phyloP scores from a whole-genome alignment of 495 filamentous ascomycete genomes.

The Podospora bellae-mahoneyi region DNA sequence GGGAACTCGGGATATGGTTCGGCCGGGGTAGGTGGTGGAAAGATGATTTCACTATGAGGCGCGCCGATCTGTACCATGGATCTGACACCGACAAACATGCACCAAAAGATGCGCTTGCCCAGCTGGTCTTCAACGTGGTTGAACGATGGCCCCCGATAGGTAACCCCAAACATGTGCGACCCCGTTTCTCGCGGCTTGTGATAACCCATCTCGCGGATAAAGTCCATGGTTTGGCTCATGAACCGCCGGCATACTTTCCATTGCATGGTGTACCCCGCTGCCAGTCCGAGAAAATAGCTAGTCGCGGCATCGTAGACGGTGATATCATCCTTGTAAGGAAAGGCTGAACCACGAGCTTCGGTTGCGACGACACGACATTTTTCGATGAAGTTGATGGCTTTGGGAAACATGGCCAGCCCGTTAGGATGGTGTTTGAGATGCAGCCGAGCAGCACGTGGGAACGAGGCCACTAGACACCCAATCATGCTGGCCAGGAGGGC shows the following conservation, averaged over 20 bases:
- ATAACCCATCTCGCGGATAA: conserved; percentile 63
- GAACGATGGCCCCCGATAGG: conserved; percentile 39
- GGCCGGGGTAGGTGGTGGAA: conserved; percentile 67
- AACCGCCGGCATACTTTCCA: conserved; percentile 65
- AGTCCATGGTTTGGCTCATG: conserved; percentile 68
- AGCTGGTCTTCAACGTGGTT: conserved; percentile 76
- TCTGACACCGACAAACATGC: conserved; percentile 62
- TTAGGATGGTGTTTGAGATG: conserved; percentile 62
- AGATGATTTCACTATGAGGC: conserved; percentile 57
- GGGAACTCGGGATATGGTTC: conserved; percentile 80
- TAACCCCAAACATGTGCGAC: conserved; percentile 30
- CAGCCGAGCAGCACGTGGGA: conserved; percentile 69
- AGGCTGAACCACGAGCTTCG: conserved; percentile 65
- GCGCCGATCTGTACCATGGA: conserved; percentile 69
- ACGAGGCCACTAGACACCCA: conserved; percentile 69
- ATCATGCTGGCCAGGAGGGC: conserved; percentile 81
- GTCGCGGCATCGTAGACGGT: conserved; percentile 77
- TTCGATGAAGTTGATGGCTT: conserved; percentile 67
- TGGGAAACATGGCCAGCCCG: conserved; percentile 57
- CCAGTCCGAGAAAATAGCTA: conserved; percentile 77
- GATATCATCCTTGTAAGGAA: conserved; percentile 60
- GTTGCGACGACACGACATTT: conserved; percentile 69
- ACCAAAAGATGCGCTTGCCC: conserved; percentile 75
- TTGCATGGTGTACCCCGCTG: conserved; percentile 66
- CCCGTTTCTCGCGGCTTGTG: conserved; percentile 47